Percentiles rank a stretch among this genome's conserved stretches.
Conservation (phyloP, 2,329 filamentous ascomycete species). For the Botryotinia calthae region DNA sequence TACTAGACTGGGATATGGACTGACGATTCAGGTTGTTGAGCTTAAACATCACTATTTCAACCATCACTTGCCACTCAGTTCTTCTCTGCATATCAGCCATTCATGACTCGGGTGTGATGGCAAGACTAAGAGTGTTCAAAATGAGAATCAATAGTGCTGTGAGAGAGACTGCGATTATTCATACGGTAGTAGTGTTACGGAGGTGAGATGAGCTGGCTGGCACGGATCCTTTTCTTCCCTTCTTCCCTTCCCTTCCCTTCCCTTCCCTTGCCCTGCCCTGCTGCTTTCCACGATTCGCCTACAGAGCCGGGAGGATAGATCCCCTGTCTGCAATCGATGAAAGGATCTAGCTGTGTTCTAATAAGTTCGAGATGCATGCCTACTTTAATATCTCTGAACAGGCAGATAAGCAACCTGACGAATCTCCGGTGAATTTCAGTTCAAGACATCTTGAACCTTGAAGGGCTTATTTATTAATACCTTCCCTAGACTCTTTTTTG, state of each 20-base stretch:
- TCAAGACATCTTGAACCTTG: background rate
- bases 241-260: background rate
- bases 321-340: background rate
- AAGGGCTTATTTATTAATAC: background rate
- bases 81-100: background rate
- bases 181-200: background rate
- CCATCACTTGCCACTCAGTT: background rate
- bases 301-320: background rate
- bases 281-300: background rate
- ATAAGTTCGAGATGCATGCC: background rate
- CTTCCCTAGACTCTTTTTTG: background rate
- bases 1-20: background rate
- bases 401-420: too few relatives aligned
- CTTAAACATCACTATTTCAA: background rate
- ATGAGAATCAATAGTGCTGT: background rate
- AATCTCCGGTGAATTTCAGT: background rate
- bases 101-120: background rate
- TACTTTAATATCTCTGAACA: background rate
- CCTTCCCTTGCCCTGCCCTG: background rate
- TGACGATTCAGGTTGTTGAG: background rate
- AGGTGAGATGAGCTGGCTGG: constrained; percentile 1
- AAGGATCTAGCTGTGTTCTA: background rate
- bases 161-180: background rate
- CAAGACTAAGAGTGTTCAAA: background rate
- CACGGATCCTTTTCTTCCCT: background rate